Evolutionary conservation across 805 yeast species (phyloP), one percentile per base, ranked within the genome.

Genomic region (Candida orba): DNA sequence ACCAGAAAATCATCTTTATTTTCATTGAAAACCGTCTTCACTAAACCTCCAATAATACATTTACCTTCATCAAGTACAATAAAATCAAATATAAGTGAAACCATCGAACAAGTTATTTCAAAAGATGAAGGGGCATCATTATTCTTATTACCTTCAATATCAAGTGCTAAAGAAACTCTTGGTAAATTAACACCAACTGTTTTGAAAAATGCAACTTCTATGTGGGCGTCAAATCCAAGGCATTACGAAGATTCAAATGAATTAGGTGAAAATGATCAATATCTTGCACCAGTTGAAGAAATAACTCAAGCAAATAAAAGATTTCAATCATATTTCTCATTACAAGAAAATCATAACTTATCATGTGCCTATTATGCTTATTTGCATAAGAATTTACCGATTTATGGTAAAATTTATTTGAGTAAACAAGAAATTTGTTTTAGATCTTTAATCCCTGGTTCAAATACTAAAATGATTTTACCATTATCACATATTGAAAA

Each of bases 361-460:
- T 61, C 81, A 0, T 79, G 95, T 0, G 72, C 87, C 1, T 91
- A 87, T 56, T 81, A 76, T 54, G 71, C 82, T 2, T 80, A 85
- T 62, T 56, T 88, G 15, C 81, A 77, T 50, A 74, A 84, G 50
- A 75, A 84, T 12, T 65, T 87, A 17, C 96, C 96, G 1, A 67
- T 80, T 1, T 89, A 86, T 62, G 98, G 98, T 2, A 85, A 86
- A 53, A 56, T 90, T 2, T 88, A 88, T 59, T 53, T 91, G 12
- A 86, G 95, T 0, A 67, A 73, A 17, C 71, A 70, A 27, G 76
- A 74, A 44, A 58, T 91, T n/a, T 90, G 95, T 50, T 91, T 84
- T 63, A 69, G 93, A 47, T 81, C 95, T 32, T 66, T 87, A 32
- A 56, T 87, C 4, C 95, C 95, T 0, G 93, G 95, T 0, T 71